A percentile compares a stretch with the other conserved stretches of the same genome.
Evolutionary conservation across 805 yeast genomes (phyloP).

Genomic region (Starmerella roubikii): DNA sequence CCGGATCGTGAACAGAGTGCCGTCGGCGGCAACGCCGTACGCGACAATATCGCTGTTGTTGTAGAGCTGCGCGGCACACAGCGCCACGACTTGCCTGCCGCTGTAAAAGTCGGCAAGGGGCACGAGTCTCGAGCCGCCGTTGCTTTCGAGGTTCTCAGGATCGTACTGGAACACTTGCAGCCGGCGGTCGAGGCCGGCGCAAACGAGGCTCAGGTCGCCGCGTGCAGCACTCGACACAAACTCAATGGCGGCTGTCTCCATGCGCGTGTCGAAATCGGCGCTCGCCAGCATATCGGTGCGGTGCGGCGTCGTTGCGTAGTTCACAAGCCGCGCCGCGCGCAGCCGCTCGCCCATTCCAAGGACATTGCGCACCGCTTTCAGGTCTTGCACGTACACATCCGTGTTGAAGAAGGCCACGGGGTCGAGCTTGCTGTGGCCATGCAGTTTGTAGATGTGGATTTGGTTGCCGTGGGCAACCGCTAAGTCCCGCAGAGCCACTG

Average conservation of each 20-base stretch:
- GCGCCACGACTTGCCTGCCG: constrained; percentile 34
- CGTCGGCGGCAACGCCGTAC: constrained; percentile 66
- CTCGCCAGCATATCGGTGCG: constrained; percentile 67
- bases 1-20: constrained; percentile 56
- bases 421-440: constrained; percentile 54
- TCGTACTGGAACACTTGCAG: constrained; percentile 72
- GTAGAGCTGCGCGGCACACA: constrained; percentile 22
- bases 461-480: constrained; percentile 80
- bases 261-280: constrained; percentile 39
- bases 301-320: constrained; percentile 92
- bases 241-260: constrained; percentile 35
- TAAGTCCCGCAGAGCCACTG: constrained; percentile 72
- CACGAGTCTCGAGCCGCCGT: constrained; percentile 63
- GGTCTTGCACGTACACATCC: constrained; percentile 63
- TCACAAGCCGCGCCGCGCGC: constrained; percentile 65
- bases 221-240: constrained; percentile 15
- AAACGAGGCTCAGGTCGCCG: constrained; percentile 50
- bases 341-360: constrained; percentile 69
- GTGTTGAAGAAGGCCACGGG: constrained; percentile 91
- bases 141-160: constrained; percentile 77
- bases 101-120: constrained; percentile 57
- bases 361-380: constrained; percentile 72
- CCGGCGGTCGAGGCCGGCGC: constrained; percentile 53
- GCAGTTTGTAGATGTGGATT: constrained; percentile 56
- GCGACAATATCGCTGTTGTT: constrained; percentile 31